Evolutionary conservation across 2,329 filamentous ascomycete genomes (phyloP).

Genomic region (Diaporthe humulicola): DNA sequence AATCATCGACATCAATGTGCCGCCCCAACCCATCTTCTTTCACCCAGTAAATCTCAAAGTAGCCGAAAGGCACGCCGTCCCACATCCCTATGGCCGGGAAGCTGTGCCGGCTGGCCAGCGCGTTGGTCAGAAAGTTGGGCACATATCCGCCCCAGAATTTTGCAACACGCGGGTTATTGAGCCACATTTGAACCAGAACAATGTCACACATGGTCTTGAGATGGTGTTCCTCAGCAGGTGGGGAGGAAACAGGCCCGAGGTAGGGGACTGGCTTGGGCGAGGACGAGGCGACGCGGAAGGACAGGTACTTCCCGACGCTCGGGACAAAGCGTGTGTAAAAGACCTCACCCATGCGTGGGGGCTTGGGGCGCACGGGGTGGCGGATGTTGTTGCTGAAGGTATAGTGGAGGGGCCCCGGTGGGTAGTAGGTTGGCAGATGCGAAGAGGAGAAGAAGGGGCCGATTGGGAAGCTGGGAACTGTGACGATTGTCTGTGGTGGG

Average conservation of each 20-base stretch:
- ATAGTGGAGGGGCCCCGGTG: slow-evolving; percentile 86
- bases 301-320: slow-evolving; percentile 85
- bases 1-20: slow-evolving; percentile 79
- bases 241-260: slow-evolving; percentile 67
- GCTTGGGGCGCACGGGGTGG: slow-evolving; percentile 89
- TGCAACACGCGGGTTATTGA: slow-evolving; percentile 86
- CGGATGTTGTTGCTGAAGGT: slow-evolving; percentile 82
- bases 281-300: slow-evolving; percentile 86
- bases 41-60: slow-evolving; percentile 98
- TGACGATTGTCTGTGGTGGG: slow-evolving; percentile 51
- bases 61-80: slow-evolving; percentile 95
- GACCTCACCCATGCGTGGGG: slow-evolving; percentile 88
- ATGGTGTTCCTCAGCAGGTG: slow-evolving; percentile 51
- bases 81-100: slow-evolving; percentile 95
- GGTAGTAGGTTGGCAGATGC: slow-evolving; percentile 91
- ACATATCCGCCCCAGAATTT: slow-evolving; percentile 85
- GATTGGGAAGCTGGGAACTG: slow-evolving; percentile 56
- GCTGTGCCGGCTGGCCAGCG: slow-evolving; percentile 77
- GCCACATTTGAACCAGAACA: slow-evolving; percentile 83
- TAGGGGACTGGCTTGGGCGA: slow-evolving; percentile 74
- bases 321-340: slow-evolving; percentile 93
- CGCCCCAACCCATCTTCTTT: slow-evolving; percentile 88
- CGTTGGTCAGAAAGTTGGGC: slow-evolving; percentile 75
- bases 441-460: slow-evolving; percentile 86
- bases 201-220: slow-evolving; percentile 64